These are phyloP conservation scores for Mycena olivaceomarginata DNA, from an alignment of 768 basidiomycete genomes.

Conservation along the genomic window DNA sequence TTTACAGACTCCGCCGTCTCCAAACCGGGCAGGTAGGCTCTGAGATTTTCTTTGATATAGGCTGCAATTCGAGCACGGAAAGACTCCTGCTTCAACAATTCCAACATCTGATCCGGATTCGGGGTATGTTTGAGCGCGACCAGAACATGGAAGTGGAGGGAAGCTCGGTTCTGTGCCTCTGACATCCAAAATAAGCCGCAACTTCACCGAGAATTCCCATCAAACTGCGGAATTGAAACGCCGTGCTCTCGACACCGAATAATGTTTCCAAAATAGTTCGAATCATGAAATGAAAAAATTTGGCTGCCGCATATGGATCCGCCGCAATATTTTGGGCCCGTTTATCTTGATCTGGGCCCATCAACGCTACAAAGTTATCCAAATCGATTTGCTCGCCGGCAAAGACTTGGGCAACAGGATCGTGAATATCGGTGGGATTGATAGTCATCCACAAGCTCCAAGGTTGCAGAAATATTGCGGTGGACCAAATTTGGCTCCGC, in stretches of 20 bases:
- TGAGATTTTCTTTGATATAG: slow-evolving; percentile 57
- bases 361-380: slow-evolving; percentile 50
- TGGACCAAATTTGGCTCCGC: slow-evolving; percentile 53
- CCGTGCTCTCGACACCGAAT: slow-evolving; percentile 52
- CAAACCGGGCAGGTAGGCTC: slow-evolving; percentile 55
- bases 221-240: neutral
- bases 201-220: slow-evolving; percentile 31
- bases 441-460: slow-evolving; percentile 65
- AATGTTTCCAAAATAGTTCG: slow-evolving; percentile 45
- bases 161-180: slow-evolving; percentile 61
- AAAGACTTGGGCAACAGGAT: slow-evolving; percentile 66
- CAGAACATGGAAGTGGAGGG: slow-evolving; percentile 60
- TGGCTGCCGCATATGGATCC: slow-evolving; percentile 57
- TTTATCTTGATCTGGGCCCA: slow-evolving; percentile 46
- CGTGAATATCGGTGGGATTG: slow-evolving; percentile 43
- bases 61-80: slow-evolving; percentile 52
- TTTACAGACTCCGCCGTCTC: slow-evolving; percentile 49
- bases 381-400: slow-evolving; percentile 65
- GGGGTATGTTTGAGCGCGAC: slow-evolving; percentile 57
- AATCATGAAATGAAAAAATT: slow-evolving; percentile 57
- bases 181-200: slow-evolving; percentile 50
- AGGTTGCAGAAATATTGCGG: slow-evolving; percentile 50
- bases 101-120: slow-evolving; percentile 50
- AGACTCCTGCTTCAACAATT: slow-evolving; percentile 44
- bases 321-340: slow-evolving; percentile 48